These are phyloP conservation scores for Wallacemonas sp. DNA, from an alignment of 208 protist species.

Conservation along the genomic window DNA sequence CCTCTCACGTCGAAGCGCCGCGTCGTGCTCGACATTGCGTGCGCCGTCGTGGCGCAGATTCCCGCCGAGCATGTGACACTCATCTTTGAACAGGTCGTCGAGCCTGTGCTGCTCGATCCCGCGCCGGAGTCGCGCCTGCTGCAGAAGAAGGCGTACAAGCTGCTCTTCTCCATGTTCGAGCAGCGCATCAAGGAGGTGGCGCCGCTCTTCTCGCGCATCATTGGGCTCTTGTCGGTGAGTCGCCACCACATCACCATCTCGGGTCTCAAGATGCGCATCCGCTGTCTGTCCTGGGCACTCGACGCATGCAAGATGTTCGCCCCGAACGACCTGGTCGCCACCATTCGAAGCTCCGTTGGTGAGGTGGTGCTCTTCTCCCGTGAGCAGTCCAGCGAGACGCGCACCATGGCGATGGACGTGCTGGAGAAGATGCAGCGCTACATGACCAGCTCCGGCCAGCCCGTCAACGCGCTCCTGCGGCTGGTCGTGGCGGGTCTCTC, in stretches of 20 bases:
- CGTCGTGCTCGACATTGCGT: constrained; percentile 86
- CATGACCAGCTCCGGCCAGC: constrained; percentile 45
- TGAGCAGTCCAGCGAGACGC: constrained; percentile 78
- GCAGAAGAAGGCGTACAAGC: constrained; percentile 92
- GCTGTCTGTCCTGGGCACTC: constrained; percentile 82
- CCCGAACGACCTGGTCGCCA: constrained; percentile 55
- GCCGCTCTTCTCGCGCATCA: constrained; percentile 63
- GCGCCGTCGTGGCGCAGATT: constrained; percentile 74
- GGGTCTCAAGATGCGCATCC: constrained; percentile 86
- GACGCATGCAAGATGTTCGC: constrained; percentile 90
- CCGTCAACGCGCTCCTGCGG: constrained; percentile 72
- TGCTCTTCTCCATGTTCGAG: constrained; percentile 86
- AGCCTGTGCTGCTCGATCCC: constrained; percentile 82
- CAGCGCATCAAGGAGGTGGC: constrained; percentile 80
- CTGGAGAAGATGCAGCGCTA: constrained; percentile 90
- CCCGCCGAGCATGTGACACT: constrained; percentile 51
- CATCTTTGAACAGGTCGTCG: constrained; percentile 77
- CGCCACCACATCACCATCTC: constrained; percentile 82
- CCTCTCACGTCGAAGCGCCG: constrained; percentile 76
- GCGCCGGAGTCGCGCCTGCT: constrained; percentile 74
- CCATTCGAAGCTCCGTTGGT: constrained; percentile 57
- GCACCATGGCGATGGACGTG: constrained; percentile 80
- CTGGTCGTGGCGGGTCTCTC: constrained; percentile 77
- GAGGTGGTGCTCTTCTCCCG: constrained; percentile 82
- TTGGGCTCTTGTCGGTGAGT: constrained; percentile 70